These are phyloP conservation scores for Phytophthora vignae DNA, from an alignment of 352 stramenopile genomes.

Conservation along the genomic window DNA sequence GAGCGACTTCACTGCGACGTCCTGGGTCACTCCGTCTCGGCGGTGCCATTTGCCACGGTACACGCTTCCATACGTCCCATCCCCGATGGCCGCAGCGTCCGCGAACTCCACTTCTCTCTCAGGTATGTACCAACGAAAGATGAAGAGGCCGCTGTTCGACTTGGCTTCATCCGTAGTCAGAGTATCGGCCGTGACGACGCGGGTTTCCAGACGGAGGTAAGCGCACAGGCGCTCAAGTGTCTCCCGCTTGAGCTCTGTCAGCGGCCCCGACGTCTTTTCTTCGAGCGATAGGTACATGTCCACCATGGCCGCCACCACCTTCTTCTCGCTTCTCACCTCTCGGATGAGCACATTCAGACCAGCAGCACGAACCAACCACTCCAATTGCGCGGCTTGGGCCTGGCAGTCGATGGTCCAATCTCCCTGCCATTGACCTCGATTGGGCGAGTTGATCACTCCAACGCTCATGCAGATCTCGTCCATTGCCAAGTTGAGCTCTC, in stretches of 20 bases:
- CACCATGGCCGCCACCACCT: constrained; percentile 6
- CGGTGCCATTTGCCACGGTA: background rate
- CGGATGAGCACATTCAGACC: no score
- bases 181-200: no score
- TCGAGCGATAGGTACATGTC: constrained; percentile 11
- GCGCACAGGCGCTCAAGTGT: constrained; percentile 10
- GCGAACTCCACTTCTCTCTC: constrained; percentile 6
- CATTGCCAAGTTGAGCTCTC: background rate
- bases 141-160: background rate
- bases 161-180: background rate
- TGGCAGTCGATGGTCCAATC: no score
- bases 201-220: background rate
- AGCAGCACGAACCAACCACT: no score
- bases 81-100: no score
- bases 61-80: background rate
- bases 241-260: constrained; percentile 1
- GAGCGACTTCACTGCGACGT: constrained; percentile 11
- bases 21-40: constrained; percentile 24
- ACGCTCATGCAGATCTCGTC: background rate
- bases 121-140: constrained; percentile 14
- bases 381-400: no score
- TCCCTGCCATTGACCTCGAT: background rate
- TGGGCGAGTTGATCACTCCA: background rate
- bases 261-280: background rate
- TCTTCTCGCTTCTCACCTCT: background rate